Conservation (phyloP, 2,329 filamentous ascomycete genomes). For the Curvularia lunata region DNA sequence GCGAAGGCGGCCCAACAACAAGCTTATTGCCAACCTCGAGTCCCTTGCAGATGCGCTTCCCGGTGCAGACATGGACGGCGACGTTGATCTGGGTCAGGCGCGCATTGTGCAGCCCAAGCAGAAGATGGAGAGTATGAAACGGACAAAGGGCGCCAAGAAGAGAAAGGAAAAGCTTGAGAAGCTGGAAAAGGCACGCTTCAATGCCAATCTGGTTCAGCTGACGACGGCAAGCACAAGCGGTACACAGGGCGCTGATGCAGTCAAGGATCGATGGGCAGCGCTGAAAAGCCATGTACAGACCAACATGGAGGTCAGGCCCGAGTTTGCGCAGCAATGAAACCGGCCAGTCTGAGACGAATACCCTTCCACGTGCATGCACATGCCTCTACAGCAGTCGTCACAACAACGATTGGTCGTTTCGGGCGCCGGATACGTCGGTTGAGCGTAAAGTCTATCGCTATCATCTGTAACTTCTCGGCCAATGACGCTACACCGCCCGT, state of each 20-base stretch:
- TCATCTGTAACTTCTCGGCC: background rate
- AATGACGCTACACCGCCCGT: background rate
- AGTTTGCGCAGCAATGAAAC: slow-evolving; percentile 59
- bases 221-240: slow-evolving; percentile 40
- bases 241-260: slow-evolving; percentile 23
- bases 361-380: background rate
- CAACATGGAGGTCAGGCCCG: slow-evolving; percentile 88
- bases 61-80: slow-evolving; percentile 50
- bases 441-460: background rate
- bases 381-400: background rate
- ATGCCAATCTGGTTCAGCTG: slow-evolving; percentile 80
- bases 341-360: background rate
- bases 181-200: slow-evolving; percentile 83
- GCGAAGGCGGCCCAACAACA: slow-evolving; percentile 73
- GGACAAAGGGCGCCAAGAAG: slow-evolving; percentile 74
- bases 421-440: background rate
- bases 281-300: slow-evolving; percentile 82
- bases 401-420: background rate
- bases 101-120: slow-evolving; percentile 60
- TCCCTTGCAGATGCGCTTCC: slow-evolving; percentile 82
- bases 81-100: slow-evolving; percentile 55
- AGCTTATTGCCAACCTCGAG: slow-evolving; percentile 76
- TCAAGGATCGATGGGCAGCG: slow-evolving; percentile 71
- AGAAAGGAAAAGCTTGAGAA: slow-evolving; percentile 79
- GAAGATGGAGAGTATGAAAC: slow-evolving; percentile 69